Percentiles rank a stretch among this genome's conserved stretches.
Conservation (phyloP, 2,329 filamentous ascomycete species). For the Hansfordia pulvinata region DNA sequence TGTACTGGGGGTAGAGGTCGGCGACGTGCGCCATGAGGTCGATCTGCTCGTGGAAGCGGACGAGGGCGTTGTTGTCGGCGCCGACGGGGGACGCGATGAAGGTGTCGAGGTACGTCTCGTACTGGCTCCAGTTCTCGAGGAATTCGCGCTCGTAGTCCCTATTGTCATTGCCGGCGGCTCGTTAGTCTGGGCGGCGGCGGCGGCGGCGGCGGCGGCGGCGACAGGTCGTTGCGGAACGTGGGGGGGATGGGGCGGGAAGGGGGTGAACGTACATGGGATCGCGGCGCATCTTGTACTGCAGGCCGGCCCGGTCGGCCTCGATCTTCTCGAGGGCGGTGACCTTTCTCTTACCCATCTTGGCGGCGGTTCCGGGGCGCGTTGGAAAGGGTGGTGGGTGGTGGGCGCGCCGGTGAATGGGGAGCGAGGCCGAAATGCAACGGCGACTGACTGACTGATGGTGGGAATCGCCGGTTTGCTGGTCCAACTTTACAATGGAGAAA, state of each 20-base stretch:
- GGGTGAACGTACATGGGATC: conserved; percentile 70
- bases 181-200: conserved; percentile 2
- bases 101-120: conserved; percentile 81
- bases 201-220: too few relatives aligned
- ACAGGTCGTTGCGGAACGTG: too few relatives aligned
- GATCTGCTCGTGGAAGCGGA: conserved; percentile 80
- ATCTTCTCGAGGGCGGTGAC: conserved; percentile 89
- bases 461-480: too few relatives aligned
- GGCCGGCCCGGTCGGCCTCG: conserved; percentile 77
- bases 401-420: too few relatives aligned
- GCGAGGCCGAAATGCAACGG: too few relatives aligned
- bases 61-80: conserved; percentile 62
- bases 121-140: conserved; percentile 76
- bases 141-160: conserved; percentile 88
- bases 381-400: too few relatives aligned
- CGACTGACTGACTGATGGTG: too few relatives aligned
- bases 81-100: conserved; percentile 75
- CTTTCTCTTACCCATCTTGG: conserved; percentile 70
- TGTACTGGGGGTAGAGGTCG: conserved; percentile 80
- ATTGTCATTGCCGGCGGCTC: conserved; percentile 1
- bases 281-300: conserved; percentile 83
- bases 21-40: conserved; percentile 90
- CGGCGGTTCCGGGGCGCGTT: conserved; percentile 1
- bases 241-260: too few relatives aligned
- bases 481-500: too few relatives aligned